A percentile compares a stretch with the other conserved stretches of the same genome.
Conservation (phyloP, 345 rosid genomes). For the Boechera stricta region DNA sequence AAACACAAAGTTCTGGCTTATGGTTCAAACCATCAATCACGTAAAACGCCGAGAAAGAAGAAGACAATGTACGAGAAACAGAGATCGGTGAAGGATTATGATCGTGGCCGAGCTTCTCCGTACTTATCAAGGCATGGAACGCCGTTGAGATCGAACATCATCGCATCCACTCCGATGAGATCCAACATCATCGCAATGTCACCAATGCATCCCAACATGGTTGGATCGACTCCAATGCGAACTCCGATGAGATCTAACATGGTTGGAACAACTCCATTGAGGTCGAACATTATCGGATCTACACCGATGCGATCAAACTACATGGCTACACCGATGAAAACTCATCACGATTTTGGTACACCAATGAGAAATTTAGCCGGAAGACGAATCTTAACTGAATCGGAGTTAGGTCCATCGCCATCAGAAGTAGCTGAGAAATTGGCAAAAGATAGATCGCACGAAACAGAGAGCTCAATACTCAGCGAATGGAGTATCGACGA, state of each 20-base stretch:
- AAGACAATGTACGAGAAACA: slow-evolving; percentile 8
- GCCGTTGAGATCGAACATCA: slow-evolving; percentile 42
- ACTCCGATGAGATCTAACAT: slow-evolving; percentile 35
- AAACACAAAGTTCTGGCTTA: not conserved
- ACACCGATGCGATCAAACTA: slow-evolving; percentile 40
- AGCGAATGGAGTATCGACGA: slow-evolving; percentile 63
- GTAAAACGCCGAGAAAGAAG: slow-evolving; percentile 26
- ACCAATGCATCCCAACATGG: slow-evolving; percentile 27
- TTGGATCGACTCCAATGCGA: slow-evolving; percentile 19
- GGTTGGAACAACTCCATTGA: slow-evolving; percentile 23
- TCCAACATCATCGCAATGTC: slow-evolving; percentile 33
- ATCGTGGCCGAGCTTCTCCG: slow-evolving; percentile 31
- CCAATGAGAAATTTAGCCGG: slow-evolving; percentile 41
- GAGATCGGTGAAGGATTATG: slow-evolving; percentile 13
- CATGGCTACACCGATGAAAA: slow-evolving; percentile 40
- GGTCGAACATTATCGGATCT: slow-evolving; percentile 33
- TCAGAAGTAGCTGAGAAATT: slow-evolving; percentile 77
- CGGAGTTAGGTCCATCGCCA: slow-evolving; percentile 82
- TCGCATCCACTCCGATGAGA: slow-evolving; percentile 42
- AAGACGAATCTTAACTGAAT: slow-evolving; percentile 54
- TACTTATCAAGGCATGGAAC: slow-evolving; percentile 46
- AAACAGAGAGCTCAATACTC: slow-evolving; percentile 57
- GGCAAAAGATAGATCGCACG: slow-evolving; percentile 50
- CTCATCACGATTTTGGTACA: slow-evolving; percentile 37
- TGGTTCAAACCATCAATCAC: slow-evolving; percentile 23